phyloP scores from a whole-genome alignment of 176 grass and related monocot species.

The Neostapfia colusana region DNA sequence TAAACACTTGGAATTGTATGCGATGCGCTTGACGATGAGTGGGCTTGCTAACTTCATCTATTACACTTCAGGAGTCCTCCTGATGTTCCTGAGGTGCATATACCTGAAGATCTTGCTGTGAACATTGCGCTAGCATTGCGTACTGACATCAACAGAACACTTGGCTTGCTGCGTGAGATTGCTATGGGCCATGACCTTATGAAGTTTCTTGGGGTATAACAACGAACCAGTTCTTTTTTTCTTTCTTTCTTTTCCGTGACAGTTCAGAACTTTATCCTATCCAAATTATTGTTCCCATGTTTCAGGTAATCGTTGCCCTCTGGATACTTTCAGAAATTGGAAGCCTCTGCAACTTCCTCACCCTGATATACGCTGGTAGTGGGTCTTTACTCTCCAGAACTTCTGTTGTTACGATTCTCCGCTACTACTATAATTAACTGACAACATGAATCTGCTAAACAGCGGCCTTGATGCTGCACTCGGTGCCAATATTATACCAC shows the following conservation, averaged over 20 bases:
- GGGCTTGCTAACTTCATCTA: constrained; percentile 15
- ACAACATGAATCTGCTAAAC: not conserved
- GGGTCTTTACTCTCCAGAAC: not conserved
- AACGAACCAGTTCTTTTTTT: not conserved
- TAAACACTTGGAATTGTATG: not conserved
- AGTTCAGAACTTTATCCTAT: not conserved
- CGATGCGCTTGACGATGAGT: not conserved
- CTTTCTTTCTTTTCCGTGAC: not conserved
- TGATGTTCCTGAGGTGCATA: constrained; percentile 65
- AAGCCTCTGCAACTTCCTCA: constrained; percentile 63
- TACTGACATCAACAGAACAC: constrained; percentile 60
- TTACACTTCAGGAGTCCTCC: constrained; percentile 48
- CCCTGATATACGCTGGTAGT: constrained; percentile 74
- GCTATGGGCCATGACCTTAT: constrained; percentile 61
- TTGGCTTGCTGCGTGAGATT: constrained; percentile 53
- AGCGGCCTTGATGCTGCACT: constrained; percentile 62
- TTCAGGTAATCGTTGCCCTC: constrained; percentile 68
- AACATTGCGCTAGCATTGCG: constrained; percentile 46
- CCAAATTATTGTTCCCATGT: not conserved
- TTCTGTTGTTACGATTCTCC: not conserved
- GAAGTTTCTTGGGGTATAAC: constrained; percentile 62
- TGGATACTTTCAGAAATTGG: constrained; percentile 79
- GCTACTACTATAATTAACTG: not conserved
- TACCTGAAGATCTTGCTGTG: constrained; percentile 70
- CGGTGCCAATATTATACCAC: constrained; percentile 72